Conservation (phyloP, 495 filamentous ascomycete species). For the Penicillium fimorum region DNA sequence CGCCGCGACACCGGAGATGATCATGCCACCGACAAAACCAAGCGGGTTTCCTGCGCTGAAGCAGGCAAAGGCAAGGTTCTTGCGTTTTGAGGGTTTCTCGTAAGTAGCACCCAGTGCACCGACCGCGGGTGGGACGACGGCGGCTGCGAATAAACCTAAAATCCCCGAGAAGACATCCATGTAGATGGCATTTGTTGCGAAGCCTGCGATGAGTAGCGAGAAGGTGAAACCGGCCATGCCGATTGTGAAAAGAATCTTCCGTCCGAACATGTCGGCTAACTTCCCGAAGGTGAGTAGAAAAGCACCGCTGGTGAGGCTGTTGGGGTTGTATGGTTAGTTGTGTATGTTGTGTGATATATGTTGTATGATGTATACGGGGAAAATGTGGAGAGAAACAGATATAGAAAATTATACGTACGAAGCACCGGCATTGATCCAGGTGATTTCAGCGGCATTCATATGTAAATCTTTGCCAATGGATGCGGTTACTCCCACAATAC, state of each 20-base stretch:
- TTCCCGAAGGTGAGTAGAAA: constrained; percentile 73
- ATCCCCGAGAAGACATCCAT: constrained; percentile 64
- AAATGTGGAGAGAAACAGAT: too few species aligned
- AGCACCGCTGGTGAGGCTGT: constrained; percentile 64
- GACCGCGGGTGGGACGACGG: constrained; percentile 65
- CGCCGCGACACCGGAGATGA: constrained; percentile 64
- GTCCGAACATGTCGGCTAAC: constrained; percentile 72
- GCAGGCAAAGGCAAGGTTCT: constrained; percentile 66
- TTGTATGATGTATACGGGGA: not conserved
- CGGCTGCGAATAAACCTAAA: constrained; percentile 60
- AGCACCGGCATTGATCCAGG: constrained; percentile 67
- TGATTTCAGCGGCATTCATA: constrained; percentile 68
- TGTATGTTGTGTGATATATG: not conserved
- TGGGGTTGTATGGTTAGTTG: constrained; percentile 10
- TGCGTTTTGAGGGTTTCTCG: constrained; percentile 56
- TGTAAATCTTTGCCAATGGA: constrained; percentile 59
- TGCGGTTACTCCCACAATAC: constrained; percentile 60
- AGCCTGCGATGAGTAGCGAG: constrained; percentile 57
- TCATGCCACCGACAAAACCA: constrained; percentile 65
- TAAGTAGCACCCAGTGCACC: constrained; percentile 67
- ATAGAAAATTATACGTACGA: constrained; percentile 41
- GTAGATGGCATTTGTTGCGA: constrained; percentile 59
- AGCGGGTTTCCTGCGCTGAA: constrained; percentile 69
- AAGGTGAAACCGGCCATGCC: constrained; percentile 64
- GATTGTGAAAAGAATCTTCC: constrained; percentile 63